These are phyloP conservation scores for Agrostemma githago DNA, from an alignment of 148 eudicot species.

Conservation along the genomic window DNA sequence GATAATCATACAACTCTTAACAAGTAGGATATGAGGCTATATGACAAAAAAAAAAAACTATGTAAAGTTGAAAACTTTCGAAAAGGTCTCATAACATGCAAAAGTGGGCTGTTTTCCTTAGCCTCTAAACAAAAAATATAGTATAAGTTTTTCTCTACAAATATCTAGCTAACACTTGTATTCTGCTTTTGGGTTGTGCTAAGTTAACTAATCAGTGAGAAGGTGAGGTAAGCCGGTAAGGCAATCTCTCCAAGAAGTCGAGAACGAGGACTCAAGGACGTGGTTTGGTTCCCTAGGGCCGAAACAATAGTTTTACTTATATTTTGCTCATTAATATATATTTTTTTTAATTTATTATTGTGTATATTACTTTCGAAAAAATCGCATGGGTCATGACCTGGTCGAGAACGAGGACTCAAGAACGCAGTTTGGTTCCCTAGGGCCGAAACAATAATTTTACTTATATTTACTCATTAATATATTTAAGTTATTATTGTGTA, in stretches of 20 bases:
- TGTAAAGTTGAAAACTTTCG: conserved; percentile 20
- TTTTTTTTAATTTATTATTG: too few relatives aligned
- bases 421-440: too few relatives aligned
- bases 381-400: too few relatives aligned
- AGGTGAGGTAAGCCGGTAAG: background rate
- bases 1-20: conserved; percentile 9
- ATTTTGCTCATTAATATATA: too few relatives aligned
- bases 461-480: too few relatives aligned
- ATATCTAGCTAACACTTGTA: background rate
- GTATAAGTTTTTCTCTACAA: background rate
- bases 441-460: too few relatives aligned
- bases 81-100: conserved; percentile 20
- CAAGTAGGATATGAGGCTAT: conserved; percentile 13
- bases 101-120: conserved; percentile 22
- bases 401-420: background rate
- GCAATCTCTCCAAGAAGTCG: background rate
- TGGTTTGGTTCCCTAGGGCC: too few relatives aligned
- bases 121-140: background rate
- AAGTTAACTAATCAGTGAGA: background rate
- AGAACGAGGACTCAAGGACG: background rate
- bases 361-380: too few relatives aligned
- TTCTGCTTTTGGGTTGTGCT: background rate
- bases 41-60: conserved; percentile 8
- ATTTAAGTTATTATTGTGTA: too few relatives aligned
- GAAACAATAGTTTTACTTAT: too few relatives aligned